These are phyloP conservation scores for Salix viminalis DNA, from an alignment of 345 rosid species.

Conservation along the genomic window DNA sequence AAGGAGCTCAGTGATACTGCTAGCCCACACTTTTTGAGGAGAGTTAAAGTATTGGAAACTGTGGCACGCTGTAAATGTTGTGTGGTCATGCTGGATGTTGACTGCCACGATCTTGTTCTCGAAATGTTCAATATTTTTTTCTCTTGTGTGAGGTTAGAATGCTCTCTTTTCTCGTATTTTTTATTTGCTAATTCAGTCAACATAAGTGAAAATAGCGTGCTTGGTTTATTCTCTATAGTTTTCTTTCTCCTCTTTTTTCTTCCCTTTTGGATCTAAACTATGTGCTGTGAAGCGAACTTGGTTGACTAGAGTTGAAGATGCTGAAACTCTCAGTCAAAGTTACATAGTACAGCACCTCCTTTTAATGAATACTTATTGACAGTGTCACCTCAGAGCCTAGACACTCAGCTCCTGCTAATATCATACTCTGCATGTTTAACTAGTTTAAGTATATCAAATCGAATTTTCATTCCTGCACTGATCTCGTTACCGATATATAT, in stretches of 20 bases:
- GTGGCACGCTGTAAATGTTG: conserved; percentile 67
- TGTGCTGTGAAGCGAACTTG: not conserved
- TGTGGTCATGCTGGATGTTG: conserved; percentile 69
- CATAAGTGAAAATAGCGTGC: not conserved
- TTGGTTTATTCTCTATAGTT: not conserved
- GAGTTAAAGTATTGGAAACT: conserved; percentile 78
- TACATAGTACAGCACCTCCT: not conserved
- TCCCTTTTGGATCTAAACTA: not conserved
- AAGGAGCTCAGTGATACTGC: conserved; percentile 61
- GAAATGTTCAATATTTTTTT: conserved; percentile 75
- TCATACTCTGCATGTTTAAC: not conserved
- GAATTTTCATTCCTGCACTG: not conserved
- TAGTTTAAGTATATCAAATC: not conserved
- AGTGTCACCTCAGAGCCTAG: not conserved
- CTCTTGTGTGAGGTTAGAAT: conserved; percentile 62
- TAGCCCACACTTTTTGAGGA: conserved; percentile 69
- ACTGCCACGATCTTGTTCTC: conserved; percentile 54
- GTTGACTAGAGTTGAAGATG: not conserved
- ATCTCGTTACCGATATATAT: not conserved
- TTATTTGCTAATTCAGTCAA: not conserved
- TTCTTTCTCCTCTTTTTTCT: not conserved
- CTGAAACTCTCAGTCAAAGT: not conserved
- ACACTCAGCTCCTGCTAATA: not conserved
- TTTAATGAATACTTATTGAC: not conserved
- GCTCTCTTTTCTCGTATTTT: not conserved